Conservation (phyloP, 2,329 filamentous ascomycete species). For the Curvularia spicifera region DNA sequence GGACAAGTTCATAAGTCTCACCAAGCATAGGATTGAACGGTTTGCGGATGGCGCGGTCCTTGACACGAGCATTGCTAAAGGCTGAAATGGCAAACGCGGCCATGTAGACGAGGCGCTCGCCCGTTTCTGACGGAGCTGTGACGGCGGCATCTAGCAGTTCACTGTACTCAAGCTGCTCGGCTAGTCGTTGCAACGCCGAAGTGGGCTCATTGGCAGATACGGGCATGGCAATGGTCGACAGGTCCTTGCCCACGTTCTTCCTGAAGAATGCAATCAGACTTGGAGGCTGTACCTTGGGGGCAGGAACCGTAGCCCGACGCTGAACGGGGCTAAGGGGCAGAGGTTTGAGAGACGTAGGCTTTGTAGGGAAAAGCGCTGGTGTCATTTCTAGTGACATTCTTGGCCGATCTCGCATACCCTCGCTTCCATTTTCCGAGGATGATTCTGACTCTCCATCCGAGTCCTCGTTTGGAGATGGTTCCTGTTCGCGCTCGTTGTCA, state of each 20-base stretch:
- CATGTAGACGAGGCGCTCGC: slow-evolving; percentile 81
- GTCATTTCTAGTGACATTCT: slow-evolving; percentile 42
- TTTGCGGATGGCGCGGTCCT: slow-evolving; percentile 91
- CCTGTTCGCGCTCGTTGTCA: slow-evolving; percentile 55
- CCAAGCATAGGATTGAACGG: slow-evolving; percentile 97
- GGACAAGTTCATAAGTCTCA: slow-evolving; percentile 91
- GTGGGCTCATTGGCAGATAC: slow-evolving; percentile 94
- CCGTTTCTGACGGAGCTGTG: slow-evolving; percentile 58
- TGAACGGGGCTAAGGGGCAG: slow-evolving; percentile 74
- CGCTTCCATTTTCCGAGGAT: slow-evolving; percentile 63
- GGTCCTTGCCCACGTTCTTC: slow-evolving; percentile 97
- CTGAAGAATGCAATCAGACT: slow-evolving; percentile 92
- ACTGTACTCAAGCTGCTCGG: slow-evolving; percentile 91
- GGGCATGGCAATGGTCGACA: slow-evolving; percentile 96
- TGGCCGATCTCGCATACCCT: slow-evolving; percentile 49
- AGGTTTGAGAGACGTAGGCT: slow-evolving; percentile 76
- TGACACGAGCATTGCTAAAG: slow-evolving; percentile 80
- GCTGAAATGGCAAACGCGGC: slow-evolving; percentile 89
- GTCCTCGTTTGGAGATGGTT: slow-evolving; percentile 47
- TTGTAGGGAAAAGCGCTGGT: slow-evolving; percentile 71
- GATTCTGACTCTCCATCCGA: slow-evolving; percentile 66
- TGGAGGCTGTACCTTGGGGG: slow-evolving; percentile 79
- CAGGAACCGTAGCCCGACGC: slow-evolving; percentile 72
- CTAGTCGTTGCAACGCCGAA: slow-evolving; percentile 84
- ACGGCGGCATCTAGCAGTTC: slow-evolving; percentile 75